Base-by-base conservation (phyloP, 2,329 filamentous ascomycete genomes). In the Chaetomiaceae sp. region DNA sequence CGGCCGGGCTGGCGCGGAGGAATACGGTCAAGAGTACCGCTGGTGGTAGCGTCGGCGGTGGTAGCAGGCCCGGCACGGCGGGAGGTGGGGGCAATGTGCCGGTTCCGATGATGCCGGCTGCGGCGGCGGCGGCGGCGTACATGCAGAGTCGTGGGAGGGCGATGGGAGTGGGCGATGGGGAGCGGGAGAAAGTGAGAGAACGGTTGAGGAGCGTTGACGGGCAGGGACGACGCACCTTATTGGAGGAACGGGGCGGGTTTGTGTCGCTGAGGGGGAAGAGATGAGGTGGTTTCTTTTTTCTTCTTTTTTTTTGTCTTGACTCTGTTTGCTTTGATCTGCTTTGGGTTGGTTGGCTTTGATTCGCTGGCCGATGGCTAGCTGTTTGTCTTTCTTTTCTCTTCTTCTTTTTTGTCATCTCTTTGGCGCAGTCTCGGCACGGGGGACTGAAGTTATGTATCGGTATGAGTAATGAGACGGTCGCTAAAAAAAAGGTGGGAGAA, bases 1-100 rank as follows among this genome's bases (percentile, higher is more conserved):
- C 25, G 34, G 13, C 9, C 14, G 14, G 53, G 44, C 3, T 57
- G 42, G 38, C 1, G n/a, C 48, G 57, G 42, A 51, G 51, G 27
- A 45, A 36, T 25, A 57, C 57, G 10, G 52, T 57, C 1, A 50
- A n/a, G 52, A 58, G 56, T 21, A 54, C 9, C 20, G 42, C 21
- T 21, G 33, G 46, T 49, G 37, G 30, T 9, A 32, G 37, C 14
- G 30, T 7, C 18, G 16, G 25, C n/a, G 36, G 32, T 25, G 41
- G 38, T 27, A 33, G 29, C 10, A 30, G 36, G 44, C 20, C 29
- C 10, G 34, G 33, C 6, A 23, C 50, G 16, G n/a, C 14, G 5
- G 34, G 25, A n/a, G n/a, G n/a, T n/a, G n/a, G n/a, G 29, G 20
- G 21, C 2, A 27, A n/a, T 23, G 38, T 43, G 30, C 21, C 32